phyloP scores from a whole-genome alignment of 2,329 filamentous ascomycete genomes.

The Epichloe amarillans region DNA sequence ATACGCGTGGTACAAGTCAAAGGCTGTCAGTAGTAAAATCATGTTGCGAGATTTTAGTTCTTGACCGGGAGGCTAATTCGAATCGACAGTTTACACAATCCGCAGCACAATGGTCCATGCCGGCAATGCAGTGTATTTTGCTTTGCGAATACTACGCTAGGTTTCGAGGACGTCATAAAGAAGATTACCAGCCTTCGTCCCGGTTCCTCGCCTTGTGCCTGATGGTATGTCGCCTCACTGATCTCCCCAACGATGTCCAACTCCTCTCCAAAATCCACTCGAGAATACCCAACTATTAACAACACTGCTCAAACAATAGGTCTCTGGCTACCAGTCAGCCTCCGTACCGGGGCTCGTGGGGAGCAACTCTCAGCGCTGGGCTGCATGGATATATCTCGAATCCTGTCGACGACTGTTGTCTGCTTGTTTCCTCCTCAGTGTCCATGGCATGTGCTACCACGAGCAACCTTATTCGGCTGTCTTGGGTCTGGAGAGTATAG shows the following conservation, averaged over 20 bases:
- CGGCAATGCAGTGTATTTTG: conserved; percentile 39
- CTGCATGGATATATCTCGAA: conserved; percentile 38
- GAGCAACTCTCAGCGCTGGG: conserved; percentile 28
- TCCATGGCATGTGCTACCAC: conserved; percentile 40
- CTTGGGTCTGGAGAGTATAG: conserved; percentile 23
- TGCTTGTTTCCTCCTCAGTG: conserved; percentile 43
- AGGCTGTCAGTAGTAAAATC: conserved; percentile 28
- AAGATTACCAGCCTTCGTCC: conserved; percentile 32
- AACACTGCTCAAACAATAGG: background rate
- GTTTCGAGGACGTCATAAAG: conserved; percentile 37
- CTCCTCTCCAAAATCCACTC: too few relatives aligned
- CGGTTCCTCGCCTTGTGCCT: conserved; percentile 37
- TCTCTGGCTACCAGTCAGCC: conserved; percentile 1
- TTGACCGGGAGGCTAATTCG: conserved; percentile 7
- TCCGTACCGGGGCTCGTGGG: background rate
- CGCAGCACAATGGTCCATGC: conserved; percentile 26
- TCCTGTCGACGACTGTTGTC: conserved; percentile 39
- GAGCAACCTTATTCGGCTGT: conserved; percentile 29
- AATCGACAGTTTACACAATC: conserved; percentile 23
- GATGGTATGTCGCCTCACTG: conserved; percentile 31
- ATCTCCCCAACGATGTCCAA: too few relatives aligned
- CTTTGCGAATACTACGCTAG: conserved; percentile 42
- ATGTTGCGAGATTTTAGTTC: background rate
- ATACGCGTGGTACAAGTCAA: conserved; percentile 35
- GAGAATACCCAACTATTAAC: background rate